Base-by-base conservation (phyloP, 1,139 yeast genomes). In the Hansenula anomala region DNA sequence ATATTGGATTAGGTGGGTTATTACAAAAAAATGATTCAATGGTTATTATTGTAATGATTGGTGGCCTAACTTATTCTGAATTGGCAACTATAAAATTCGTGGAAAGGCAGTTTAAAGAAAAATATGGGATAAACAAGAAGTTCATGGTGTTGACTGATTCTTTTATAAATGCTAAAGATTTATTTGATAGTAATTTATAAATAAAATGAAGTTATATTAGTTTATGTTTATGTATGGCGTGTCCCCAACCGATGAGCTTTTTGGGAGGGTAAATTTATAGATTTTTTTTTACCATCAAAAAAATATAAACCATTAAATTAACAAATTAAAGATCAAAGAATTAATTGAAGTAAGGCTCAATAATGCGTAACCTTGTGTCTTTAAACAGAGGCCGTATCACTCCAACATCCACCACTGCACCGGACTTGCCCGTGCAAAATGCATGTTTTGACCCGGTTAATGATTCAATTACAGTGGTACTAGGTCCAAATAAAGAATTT, bases 21-120 rank as follows among this genome's bases (percentile, higher is more conserved):
- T 35, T 50, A 20, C 50, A 52, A 48, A 46, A 56, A 48, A 45
- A 62, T n/a, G n/a, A n/a, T 59, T 17, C 63, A 58, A 25, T 67
- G 69, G 54, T 75, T 37, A 70, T 82, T 27, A 63, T 84, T 24
- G 62, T 76, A 4, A 54, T 75, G 40, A 58, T 87, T 30, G 96
- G 96, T 9, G 96, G 96, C 0, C 65, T 86, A n/a, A 84, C 95
- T 0, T 73, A 83, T 54, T 74, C 88, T 13, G 96, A 87, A 56
- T 64, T 86, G 12, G 72, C 87, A 12, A 79, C 88, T 16, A 66
- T 86, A 40, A 67, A 80, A 50, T 71, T 70, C 41, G 62, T 83
- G 24, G 75, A 81, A 38, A 60, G 63, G 37, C 61, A 63, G 39
- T 55, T 70, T 30, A 60, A 62, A 38, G 48, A 52, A 23, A 45